Conservation (phyloP, 768 basidiomycete species). For the Boletus sp. region DNA sequence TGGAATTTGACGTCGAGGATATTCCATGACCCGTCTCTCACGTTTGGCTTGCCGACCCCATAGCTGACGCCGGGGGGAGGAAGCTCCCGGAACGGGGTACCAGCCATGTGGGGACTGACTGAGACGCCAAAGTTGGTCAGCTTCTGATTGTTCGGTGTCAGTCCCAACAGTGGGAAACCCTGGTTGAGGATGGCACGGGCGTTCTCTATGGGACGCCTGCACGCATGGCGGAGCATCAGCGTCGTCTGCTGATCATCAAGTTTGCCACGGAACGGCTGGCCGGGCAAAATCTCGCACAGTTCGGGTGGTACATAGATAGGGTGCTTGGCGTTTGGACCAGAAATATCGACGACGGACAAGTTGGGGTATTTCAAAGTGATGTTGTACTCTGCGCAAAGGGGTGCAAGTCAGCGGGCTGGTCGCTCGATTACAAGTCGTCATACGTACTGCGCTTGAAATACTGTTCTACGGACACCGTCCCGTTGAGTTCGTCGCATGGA, state of each 20-base stretch:
- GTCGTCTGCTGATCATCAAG: constrained; percentile 62
- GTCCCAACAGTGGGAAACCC: constrained; percentile 60
- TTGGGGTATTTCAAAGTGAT: constrained; percentile 50
- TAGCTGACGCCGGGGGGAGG: constrained; percentile 59
- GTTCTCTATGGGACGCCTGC: constrained; percentile 59
- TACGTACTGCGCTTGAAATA: constrained; percentile 63
- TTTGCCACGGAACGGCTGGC: constrained; percentile 59
- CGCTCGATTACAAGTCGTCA: neutral
- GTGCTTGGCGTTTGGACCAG: constrained; percentile 28
- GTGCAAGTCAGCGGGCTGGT: constrained; percentile 4
- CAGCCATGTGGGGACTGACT: constrained; percentile 57
- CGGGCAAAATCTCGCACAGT: constrained; percentile 61
- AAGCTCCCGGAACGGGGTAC: constrained; percentile 65
- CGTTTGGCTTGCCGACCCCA: constrained; percentile 39
- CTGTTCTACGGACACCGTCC: constrained; percentile 52
- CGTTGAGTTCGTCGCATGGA: constrained; percentile 54
- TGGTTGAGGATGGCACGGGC: constrained; percentile 54
- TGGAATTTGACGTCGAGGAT: constrained; percentile 72
- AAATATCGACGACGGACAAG: constrained; percentile 58
- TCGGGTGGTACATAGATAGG: constrained; percentile 61
- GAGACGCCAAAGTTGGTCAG: constrained; percentile 56
- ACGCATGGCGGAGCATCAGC: constrained; percentile 69
- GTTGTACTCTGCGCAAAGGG: constrained; percentile 50
- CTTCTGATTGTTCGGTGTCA: constrained; percentile 39
- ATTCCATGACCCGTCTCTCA: constrained; percentile 72